These are phyloP conservation scores for Blastobotrys malaysiensis DNA, from an alignment of 1,139 yeast species.

Conservation along the genomic window DNA sequence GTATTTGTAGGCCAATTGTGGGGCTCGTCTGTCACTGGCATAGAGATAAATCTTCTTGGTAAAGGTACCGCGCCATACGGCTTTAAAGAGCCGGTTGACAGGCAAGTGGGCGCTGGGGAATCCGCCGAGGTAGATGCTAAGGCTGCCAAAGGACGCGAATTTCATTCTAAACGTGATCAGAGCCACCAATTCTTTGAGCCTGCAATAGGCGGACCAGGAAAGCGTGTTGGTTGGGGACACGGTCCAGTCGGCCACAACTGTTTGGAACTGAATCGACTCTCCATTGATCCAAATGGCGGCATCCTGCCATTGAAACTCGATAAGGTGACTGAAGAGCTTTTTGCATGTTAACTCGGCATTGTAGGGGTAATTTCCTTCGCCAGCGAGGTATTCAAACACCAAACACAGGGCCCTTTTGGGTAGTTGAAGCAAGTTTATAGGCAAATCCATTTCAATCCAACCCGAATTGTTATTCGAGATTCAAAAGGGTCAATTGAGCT, in stretches of 20 bases:
- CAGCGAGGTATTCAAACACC: background rate
- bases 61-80: background rate
- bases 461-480: too few relatives aligned
- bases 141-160: background rate
- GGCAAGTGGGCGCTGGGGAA: background rate
- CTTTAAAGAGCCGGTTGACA: background rate
- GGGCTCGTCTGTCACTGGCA: background rate
- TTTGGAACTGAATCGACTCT: background rate
- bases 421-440: background rate
- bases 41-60: background rate
- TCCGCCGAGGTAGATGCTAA: background rate
- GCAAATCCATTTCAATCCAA: too few relatives aligned
- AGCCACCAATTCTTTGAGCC: background rate
- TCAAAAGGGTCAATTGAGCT: too few relatives aligned
- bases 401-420: background rate
- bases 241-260: background rate
- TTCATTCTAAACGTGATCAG: background rate
- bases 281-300: background rate
- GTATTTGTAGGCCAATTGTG: background rate
- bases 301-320: background rate
- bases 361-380: background rate
- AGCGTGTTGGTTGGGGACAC: background rate
- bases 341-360: background rate
- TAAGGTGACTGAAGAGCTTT: background rate
- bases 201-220: background rate